Evolutionary conservation across 768 basidiomycete genomes (phyloP).

Genomic region (Coprinellus micaceus): DNA sequence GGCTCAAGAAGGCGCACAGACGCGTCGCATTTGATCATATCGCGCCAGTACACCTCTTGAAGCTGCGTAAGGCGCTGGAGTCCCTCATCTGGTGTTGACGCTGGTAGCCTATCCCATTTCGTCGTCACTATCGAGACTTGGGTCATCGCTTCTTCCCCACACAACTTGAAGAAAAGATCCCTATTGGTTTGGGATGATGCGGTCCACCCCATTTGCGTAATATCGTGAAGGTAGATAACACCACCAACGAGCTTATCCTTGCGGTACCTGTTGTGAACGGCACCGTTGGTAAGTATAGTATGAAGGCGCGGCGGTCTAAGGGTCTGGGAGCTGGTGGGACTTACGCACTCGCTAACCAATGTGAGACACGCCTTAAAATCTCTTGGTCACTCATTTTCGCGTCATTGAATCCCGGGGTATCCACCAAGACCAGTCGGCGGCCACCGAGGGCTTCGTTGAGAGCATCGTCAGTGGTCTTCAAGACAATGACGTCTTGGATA

Average conservation of each 20-base stretch:
- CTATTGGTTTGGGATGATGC: slow-evolving; percentile 10
- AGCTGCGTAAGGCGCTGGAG: no score
- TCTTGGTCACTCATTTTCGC: slow-evolving; percentile 14
- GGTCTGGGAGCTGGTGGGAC: no score
- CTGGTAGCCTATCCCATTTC: slow-evolving; percentile 10
- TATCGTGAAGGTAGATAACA: slow-evolving; percentile 21
- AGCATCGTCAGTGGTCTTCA: neutral
- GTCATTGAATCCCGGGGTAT: slow-evolving; percentile 10
- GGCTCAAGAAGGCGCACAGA: neutral
- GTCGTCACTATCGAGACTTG: slow-evolving; percentile 5
- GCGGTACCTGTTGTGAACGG: slow-evolving; percentile 11
- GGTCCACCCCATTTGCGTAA: slow-evolving; percentile 15
- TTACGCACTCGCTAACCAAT: no score
- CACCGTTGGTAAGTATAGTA: neutral
- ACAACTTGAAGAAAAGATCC: slow-evolving; percentile 13
- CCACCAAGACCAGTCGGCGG: slow-evolving; percentile 7
- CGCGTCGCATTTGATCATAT: neutral
- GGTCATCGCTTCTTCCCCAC: slow-evolving; percentile 8
- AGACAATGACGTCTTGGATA: slow-evolving; percentile 2
- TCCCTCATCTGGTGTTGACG: no score
- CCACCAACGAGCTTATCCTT: slow-evolving; percentile 13
- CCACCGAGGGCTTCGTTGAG: neutral
- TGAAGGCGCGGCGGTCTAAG: neutral
- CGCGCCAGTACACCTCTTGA: neutral
- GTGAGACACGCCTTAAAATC: slow-evolving; percentile 21